Conservation (phyloP, 2,329 filamentous ascomycete genomes). For the Alternaria atra region DNA sequence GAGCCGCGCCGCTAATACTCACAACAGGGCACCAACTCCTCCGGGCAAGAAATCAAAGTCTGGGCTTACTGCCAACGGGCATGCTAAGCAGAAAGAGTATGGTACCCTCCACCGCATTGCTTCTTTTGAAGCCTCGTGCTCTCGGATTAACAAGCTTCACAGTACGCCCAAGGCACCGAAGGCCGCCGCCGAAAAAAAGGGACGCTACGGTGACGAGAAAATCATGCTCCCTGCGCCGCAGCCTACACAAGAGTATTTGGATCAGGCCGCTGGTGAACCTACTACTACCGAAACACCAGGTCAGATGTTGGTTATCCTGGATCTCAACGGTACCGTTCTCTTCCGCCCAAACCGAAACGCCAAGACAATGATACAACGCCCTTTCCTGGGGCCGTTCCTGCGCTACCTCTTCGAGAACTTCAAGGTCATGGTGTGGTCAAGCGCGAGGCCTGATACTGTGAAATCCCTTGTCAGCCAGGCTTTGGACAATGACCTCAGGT, state of each 20-base stretch:
- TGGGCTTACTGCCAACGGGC: constrained; percentile 19
- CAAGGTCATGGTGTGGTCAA: constrained; percentile 89
- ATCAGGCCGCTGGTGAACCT: constrained; percentile 55
- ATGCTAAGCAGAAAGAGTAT: constrained; percentile 31
- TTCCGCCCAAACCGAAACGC: constrained; percentile 66
- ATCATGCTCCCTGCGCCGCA: constrained; percentile 62
- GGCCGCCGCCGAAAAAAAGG: constrained; percentile 20
- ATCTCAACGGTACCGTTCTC: constrained; percentile 92
- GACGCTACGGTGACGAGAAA: constrained; percentile 34
- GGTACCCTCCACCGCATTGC: constrained; percentile 20
- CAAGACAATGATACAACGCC: constrained; percentile 70
- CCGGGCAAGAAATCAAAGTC: constrained; percentile 25
- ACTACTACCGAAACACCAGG: constrained; percentile 57
- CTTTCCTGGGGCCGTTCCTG: constrained; percentile 74
- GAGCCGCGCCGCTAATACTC: constrained; percentile 24
- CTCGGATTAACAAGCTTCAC: constrained; percentile 34
- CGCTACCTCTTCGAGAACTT: constrained; percentile 77
- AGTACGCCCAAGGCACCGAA: constrained; percentile 20
- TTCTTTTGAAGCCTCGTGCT: constrained; percentile 1
- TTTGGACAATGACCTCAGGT: constrained; percentile 64
- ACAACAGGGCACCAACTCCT: constrained; percentile 27
- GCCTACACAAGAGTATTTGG: constrained; percentile 69
- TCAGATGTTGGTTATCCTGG: constrained; percentile 81
- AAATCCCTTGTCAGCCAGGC: constrained; percentile 71
- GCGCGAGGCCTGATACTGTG: constrained; percentile 79